Evolutionary conservation across 345 rosid genomes (phyloP), one percentile per base, ranked within the genome.

Genomic region (Syzygium grande): DNA sequence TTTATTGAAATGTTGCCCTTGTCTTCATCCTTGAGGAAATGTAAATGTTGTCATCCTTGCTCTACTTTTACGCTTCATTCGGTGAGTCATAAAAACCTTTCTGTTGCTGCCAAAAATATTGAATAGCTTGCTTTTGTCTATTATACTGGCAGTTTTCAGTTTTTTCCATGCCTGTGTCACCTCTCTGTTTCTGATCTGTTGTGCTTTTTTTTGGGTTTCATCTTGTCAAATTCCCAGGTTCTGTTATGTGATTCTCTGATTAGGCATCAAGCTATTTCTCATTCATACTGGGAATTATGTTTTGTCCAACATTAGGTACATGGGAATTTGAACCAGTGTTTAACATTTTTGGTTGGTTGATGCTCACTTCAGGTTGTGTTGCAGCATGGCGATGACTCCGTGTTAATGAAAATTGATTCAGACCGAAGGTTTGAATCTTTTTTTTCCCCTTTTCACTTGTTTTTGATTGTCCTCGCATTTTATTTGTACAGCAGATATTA

Each of bases 281-380:
- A 41, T 38, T 38, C 38, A 19, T 73, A 73, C 14, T 34, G 15
- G 14, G 41, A 17, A 68, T 38, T 38, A 19, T 73, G 19, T 73
- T 73, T 73, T 12, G 25, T 38, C 83, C 83, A 73, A 52, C 17
- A 11, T 14, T 54, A 85, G 43, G 43, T 84, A 54, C 27, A 52
- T 85, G 86, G 63, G 86, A 19, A 34, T 73, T 38, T 19, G 27
- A 38, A 19, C 27, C 10, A 85, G 49, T 52, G 41, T 86, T 53
- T 63, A 51, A 86, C 49, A 46, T 73, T n/a, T 49, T 73, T 86
- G 49, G 27, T 86, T 51, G 65, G 43, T 84, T 19, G 51, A 41
- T 27, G 23, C 49, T 88, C 43, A 11, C 80, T 86, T 41, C 88
- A 88, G 88, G 63, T 86, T 80, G 90, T 65, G 83, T 80, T 61